phyloP scores from a whole-genome alignment of 2,329 filamentous ascomycete genomes.

The Whalleya microplaca region DNA sequence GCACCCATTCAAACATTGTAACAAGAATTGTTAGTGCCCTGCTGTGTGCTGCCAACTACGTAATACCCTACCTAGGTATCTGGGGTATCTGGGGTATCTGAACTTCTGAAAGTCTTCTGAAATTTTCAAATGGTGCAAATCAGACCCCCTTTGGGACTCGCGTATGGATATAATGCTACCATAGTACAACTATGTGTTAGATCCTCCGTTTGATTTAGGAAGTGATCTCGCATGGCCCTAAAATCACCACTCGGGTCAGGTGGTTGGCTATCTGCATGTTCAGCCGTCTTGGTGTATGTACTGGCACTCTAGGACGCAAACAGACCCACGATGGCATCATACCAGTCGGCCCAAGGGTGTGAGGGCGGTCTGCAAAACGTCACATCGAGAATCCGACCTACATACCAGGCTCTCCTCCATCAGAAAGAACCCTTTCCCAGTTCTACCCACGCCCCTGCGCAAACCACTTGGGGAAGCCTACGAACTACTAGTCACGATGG shows the following conservation, averaged over 20 bases:
- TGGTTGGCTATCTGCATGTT: slow-evolving; percentile 18
- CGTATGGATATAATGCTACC: too few relatives aligned
- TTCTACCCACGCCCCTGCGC: slow-evolving; percentile 12
- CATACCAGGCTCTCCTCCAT: slow-evolving; percentile 12
- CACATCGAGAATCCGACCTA: slow-evolving; percentile 26
- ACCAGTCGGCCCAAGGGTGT: slow-evolving; percentile 5
- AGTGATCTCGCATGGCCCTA: slow-evolving; percentile 12
- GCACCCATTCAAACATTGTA: background rate
- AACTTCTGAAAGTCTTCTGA: background rate
- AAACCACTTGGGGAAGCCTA: slow-evolving; percentile 13
- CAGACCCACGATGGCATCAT: slow-evolving; percentile 29
- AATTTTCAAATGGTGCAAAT: slow-evolving; percentile 5
- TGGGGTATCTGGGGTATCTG: background rate
- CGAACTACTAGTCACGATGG: slow-evolving; percentile 26
- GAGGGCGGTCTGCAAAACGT: slow-evolving; percentile 22
- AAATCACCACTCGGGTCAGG: slow-evolving; percentile 22
- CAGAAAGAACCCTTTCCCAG: slow-evolving; percentile 26
- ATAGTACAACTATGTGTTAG: slow-evolving; percentile 22
- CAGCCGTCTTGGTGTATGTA: slow-evolving; percentile 9
- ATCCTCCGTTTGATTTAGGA: slow-evolving; percentile 21
- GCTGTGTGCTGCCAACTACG: background rate
- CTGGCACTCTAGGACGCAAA: slow-evolving; percentile 20
- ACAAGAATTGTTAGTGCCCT: background rate
- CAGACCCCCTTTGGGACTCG: slow-evolving; percentile 12
- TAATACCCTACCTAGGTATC: background rate